These are phyloP conservation scores for Lunularia cruciata DNA, from an alignment of 225 moss, liverwort and hornwort genomes.

Conservation along the genomic window DNA sequence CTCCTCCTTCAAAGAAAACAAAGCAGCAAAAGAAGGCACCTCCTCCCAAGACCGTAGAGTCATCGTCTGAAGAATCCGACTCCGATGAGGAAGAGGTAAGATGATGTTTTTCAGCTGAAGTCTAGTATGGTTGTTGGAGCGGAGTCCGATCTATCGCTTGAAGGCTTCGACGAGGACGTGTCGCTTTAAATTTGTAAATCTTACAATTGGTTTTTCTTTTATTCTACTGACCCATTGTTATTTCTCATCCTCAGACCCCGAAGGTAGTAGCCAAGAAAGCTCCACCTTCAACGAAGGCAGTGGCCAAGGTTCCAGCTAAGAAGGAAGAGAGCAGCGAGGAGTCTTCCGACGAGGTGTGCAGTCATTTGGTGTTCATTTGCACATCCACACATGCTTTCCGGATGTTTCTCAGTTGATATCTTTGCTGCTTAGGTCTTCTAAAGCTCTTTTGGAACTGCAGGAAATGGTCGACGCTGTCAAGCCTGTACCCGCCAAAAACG, in stretches of 20 bases:
- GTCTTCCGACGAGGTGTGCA: slow-evolving; percentile 24
- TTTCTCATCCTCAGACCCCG: slow-evolving; percentile 8
- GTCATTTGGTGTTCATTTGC: no score
- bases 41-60: slow-evolving; percentile 22
- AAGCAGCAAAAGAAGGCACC: slow-evolving; percentile 42
- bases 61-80: slow-evolving; percentile 30
- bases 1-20: slow-evolving; percentile 42
- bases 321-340: slow-evolving; percentile 24
- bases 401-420: no score
- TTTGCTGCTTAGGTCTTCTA: no score
- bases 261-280: slow-evolving; percentile 27
- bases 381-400: no score
- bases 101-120: background rate
- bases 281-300: slow-evolving; percentile 1
- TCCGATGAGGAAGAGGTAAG: slow-evolving; percentile 33
- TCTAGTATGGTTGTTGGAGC: no score
- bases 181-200: no score
- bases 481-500: slow-evolving; percentile 25
- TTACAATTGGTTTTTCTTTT: background rate
- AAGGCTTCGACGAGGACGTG: no score
- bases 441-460: background rate
- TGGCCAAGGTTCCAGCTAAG: slow-evolving; percentile 20
- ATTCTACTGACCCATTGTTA: background rate
- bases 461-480: slow-evolving; percentile 40
- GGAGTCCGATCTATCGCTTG: background rate